These are phyloP conservation scores for Lactarius deliciosus DNA, from an alignment of 768 basidiomycete species.

Conservation along the genomic window DNA sequence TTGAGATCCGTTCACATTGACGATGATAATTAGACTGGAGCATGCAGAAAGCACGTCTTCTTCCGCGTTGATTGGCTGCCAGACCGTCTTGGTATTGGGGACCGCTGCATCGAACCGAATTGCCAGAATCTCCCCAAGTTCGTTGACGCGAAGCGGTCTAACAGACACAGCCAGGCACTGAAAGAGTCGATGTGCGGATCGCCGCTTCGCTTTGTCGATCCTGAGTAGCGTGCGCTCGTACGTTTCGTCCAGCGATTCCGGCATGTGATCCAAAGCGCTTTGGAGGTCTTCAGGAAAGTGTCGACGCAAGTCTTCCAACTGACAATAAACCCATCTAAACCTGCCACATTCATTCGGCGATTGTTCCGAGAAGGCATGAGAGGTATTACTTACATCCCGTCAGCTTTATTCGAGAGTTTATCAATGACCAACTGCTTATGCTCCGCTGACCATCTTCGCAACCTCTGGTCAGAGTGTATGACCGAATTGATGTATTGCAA, in stretches of 20 bases:
- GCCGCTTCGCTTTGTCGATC: background rate
- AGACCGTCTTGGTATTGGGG: background rate
- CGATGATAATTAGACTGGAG: background rate
- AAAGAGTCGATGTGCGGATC: background rate
- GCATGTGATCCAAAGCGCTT: background rate
- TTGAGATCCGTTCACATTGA: background rate
- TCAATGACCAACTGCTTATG: conserved; percentile 3
- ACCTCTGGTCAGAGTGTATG: no score
- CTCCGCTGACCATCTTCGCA: background rate
- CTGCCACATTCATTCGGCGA: background rate
- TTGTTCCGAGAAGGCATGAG: background rate
- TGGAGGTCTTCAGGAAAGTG: background rate
- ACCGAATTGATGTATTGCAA: background rate
- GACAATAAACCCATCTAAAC: conserved; percentile 6
- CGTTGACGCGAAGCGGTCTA: background rate
- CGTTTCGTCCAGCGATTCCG: background rate
- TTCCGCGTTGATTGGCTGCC: background rate
- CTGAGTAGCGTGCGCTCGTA: background rate
- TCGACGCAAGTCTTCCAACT: background rate
- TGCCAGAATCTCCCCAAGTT: background rate
- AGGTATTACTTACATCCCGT: background rate
- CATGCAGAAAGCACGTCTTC: background rate
- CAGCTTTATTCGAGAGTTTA: background rate
- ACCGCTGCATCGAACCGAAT: background rate
- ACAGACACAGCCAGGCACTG: background rate